These are phyloP conservation scores for Aspergillus fischeri DNA, from an alignment of 2,329 filamentous ascomycete genomes.

Conservation along the genomic window DNA sequence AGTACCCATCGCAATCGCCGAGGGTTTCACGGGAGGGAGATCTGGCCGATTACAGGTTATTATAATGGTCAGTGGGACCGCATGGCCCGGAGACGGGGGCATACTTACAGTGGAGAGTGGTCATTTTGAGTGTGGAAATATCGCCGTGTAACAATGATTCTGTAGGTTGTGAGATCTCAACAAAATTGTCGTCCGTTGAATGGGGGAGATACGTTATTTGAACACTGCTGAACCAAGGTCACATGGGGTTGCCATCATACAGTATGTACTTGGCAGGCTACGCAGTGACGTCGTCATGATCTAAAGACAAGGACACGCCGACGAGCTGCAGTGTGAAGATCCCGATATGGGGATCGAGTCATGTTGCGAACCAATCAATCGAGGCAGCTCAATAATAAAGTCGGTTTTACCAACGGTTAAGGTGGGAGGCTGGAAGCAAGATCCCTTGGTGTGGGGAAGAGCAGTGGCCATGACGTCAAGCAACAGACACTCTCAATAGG, in stretches of 20 bases:
- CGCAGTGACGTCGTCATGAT: slow-evolving; percentile 30
- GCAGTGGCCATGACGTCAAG: not conserved
- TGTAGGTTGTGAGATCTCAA: slow-evolving; percentile 6
- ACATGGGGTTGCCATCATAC: slow-evolving; percentile 6
- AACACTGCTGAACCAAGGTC: not conserved
- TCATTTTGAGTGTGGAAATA: slow-evolving; percentile 46
- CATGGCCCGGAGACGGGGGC: not conserved
- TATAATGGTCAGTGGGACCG: not conserved
- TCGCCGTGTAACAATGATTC: not conserved
- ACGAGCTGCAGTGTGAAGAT: not conserved
- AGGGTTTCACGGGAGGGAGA: slow-evolving; percentile 87
- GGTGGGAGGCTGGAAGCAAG: not conserved
- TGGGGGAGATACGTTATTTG: not conserved
- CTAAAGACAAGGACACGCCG: slow-evolving; percentile 6
- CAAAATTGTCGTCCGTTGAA: slow-evolving; percentile 1
- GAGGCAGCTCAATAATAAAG: not conserved
- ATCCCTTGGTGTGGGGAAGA: not conserved
- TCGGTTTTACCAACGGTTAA: not conserved
- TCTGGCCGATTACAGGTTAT: slow-evolving; percentile 41
- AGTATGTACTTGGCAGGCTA: slow-evolving; percentile 1
- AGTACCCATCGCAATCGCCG: slow-evolving; percentile 92
- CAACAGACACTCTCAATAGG: not conserved
- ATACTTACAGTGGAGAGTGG: slow-evolving; percentile 56
- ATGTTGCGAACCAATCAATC: not conserved
- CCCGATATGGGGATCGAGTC: not conserved